Evolutionary conservation across 257 asterid species (phyloP).

Genomic region (Nicotiana benthamiana): DNA sequence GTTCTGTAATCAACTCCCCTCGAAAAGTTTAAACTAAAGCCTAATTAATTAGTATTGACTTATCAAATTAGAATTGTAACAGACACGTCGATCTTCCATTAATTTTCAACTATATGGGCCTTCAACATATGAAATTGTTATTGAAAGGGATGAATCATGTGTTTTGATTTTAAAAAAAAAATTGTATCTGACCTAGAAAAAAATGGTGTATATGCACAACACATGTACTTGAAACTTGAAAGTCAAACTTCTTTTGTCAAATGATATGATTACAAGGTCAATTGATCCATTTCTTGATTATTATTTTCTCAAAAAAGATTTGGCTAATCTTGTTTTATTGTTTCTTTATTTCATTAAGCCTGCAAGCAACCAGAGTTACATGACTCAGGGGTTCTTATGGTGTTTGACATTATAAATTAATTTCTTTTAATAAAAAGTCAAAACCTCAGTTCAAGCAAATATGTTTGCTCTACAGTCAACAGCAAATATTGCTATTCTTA

Average conservation of each 20-base stretch:
- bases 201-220: neutral
- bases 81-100: neutral
- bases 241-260: neutral
- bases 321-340: neutral
- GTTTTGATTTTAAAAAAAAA: neutral
- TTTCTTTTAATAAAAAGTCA: neutral
- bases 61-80: too few species aligned
- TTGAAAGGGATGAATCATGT: neutral
- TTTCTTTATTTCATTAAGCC: neutral
- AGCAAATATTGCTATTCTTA: neutral
- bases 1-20: too few species aligned
- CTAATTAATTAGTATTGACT: too few species aligned
- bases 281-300: neutral
- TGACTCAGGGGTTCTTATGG: neutral
- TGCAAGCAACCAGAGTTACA: neutral
- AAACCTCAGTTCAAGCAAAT: neutral
- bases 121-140: neutral
- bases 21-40: too few species aligned
- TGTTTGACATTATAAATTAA: neutral
- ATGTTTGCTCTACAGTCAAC: neutral
- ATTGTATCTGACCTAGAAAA: neutral
- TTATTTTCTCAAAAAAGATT: neutral
- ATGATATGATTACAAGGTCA: neutral
- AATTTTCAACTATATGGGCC: neutral
- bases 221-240: neutral